phyloP scores from a whole-genome alignment of 2,329 filamentous ascomycete genomes.

The Nannizziopsis arthrosporioides region DNA sequence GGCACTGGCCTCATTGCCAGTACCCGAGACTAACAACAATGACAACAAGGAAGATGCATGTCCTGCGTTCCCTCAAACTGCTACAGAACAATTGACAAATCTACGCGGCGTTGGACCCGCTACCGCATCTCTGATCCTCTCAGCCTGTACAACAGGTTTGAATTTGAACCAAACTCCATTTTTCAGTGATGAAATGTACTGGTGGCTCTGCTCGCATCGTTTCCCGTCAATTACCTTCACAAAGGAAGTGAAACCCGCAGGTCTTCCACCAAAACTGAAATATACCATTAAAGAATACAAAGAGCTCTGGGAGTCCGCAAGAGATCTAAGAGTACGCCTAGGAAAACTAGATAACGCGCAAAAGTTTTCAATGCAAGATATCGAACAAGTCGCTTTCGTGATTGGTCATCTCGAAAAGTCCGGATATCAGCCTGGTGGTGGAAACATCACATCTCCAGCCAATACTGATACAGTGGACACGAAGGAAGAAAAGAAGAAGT shows the following conservation, averaged over 20 bases:
- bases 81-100: slow-evolving; percentile 25
- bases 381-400: slow-evolving; percentile 31
- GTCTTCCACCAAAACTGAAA: slow-evolving; percentile 23
- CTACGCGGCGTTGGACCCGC: slow-evolving; percentile 34
- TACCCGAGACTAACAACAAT: background rate
- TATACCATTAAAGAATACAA: slow-evolving; percentile 33
- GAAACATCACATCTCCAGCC: no score
- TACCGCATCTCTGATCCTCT: slow-evolving; percentile 34
- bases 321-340: slow-evolving; percentile 19
- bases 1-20: slow-evolving; percentile 19
- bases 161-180: slow-evolving; percentile 25
- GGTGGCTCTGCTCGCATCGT: slow-evolving; percentile 27
- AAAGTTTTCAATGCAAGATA: slow-evolving; percentile 22
- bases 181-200: slow-evolving; percentile 34
- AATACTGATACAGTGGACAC: background rate
- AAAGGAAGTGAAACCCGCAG: background rate
- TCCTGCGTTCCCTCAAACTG: slow-evolving; percentile 21
- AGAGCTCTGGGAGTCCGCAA: slow-evolving; percentile 23
- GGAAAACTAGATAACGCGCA: slow-evolving; percentile 10
- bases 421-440: slow-evolving; percentile 11
- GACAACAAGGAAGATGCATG: slow-evolving; percentile 9
- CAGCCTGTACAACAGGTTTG: slow-evolving; percentile 15
- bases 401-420: slow-evolving; percentile 26
- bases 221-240: slow-evolving; percentile 14
- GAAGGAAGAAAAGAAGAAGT: background rate